Base-by-base conservation (phyloP, 345 rosid genomes). In the Passiflora organensis region DNA sequence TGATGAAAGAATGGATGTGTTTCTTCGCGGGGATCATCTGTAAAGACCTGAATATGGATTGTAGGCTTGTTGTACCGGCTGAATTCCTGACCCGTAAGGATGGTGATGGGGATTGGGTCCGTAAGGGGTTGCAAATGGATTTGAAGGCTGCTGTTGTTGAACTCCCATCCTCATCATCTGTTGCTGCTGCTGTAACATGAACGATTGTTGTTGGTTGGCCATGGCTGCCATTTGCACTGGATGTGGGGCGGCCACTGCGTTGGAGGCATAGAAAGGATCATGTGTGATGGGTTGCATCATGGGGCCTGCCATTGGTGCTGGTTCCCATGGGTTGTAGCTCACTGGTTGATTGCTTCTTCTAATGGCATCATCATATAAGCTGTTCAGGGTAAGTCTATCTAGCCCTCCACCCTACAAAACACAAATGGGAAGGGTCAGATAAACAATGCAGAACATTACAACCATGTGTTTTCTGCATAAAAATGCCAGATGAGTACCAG, bases 301-400 rank as follows among this genome's bases (percentile, higher is more conserved):
- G 21, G 76, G 51, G 63, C 71, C 75, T 2, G 71, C 64, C 74
- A 68, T 51, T 11, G 76, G 90, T 20, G 59, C 51, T 36, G 69
- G 62, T 54, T 86, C 99, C 96, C 96, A 89, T 0, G 99, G 88
- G 53, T 78, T 93, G 75, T 86, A 82, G 83, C 86, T 86, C 44
- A 73, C 67, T 25, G 68, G 82, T 68, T 84, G 95, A 73, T 63
- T 86, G 77, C 41, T 89, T 69, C 79, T 78, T 79, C 94, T 75
- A 44, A 93, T 83, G 51, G 96, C 99, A 68, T 93, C 99, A 48
- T 93, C 99, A 43, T 93, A 93, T 18, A 93, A 69, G 78, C 99
- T 89, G 78, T 93, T 95, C 36, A 93, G 69, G 45, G 89, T 93
- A 58, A 89, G 89, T 80, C 72, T 80, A 81, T 93, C 99, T 16